Evolutionary conservation across 495 filamentous ascomycete species (phyloP).

Genomic region (Aspergillus ostianus): DNA sequence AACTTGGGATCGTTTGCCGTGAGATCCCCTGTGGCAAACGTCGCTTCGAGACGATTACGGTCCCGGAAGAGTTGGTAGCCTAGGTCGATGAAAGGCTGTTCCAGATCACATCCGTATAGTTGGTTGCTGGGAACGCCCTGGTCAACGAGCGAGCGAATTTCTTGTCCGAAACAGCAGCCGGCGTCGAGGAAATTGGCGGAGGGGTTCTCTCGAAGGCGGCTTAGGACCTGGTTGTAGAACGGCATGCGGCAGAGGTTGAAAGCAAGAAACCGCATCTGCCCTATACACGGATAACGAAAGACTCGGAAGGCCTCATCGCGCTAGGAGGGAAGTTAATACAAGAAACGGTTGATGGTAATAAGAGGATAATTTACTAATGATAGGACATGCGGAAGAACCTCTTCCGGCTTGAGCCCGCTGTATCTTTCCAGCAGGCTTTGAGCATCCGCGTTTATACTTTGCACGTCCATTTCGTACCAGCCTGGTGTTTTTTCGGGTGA

Average conservation of each 20-base stretch:
- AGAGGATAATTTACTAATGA: constrained; percentile 30
- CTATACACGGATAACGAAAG: constrained; percentile 45
- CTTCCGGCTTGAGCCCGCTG: constrained; percentile 33
- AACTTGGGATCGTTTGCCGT: constrained; percentile 8
- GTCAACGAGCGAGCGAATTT: constrained; percentile 42
- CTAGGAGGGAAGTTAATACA: constrained; percentile 18
- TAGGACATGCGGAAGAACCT: constrained; percentile 42
- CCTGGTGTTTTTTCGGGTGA: constrained; percentile 3
- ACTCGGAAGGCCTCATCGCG: constrained; percentile 46
- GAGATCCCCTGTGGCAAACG: constrained; percentile 34
- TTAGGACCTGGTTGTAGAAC: constrained; percentile 29
- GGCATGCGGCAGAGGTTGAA: constrained; percentile 32
- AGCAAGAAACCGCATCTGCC: constrained; percentile 48
- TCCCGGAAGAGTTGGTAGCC: constrained; percentile 53
- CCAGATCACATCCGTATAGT: constrained; percentile 50
- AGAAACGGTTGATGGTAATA: not conserved
- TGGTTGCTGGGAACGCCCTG: constrained; percentile 43
- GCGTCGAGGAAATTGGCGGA: constrained; percentile 36
- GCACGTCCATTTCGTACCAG: constrained; percentile 21
- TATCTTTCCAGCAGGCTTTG: constrained; percentile 39
- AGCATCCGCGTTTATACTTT: constrained; percentile 23
- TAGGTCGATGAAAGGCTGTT: constrained; percentile 47
- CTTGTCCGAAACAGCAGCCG: constrained; percentile 49
- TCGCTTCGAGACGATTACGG: constrained; percentile 24
- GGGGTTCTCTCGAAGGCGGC: constrained; percentile 28